phyloP scores from a whole-genome alignment of 352 stramenopile species.

The Aphanomyces stellatus region DNA sequence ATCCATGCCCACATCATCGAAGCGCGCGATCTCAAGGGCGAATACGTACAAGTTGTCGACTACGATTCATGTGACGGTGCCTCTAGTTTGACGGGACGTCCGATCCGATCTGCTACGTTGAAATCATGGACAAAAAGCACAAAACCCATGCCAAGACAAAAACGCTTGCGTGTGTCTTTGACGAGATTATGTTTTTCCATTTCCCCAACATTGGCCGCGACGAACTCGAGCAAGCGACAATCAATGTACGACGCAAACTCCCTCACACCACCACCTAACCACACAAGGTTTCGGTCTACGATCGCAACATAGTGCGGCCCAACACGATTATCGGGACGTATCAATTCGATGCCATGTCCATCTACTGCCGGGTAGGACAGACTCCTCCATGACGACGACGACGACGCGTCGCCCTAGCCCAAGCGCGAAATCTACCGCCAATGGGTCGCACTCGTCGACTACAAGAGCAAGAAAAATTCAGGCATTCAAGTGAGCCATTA shows the following conservation, averaged over 20 bases:
- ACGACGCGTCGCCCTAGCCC: conserved; percentile 26
- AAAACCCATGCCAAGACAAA: conserved; percentile 74
- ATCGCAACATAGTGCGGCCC: conserved; percentile 55
- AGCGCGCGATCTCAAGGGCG: conserved; percentile 77
- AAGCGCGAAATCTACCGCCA: conserved; percentile 84
- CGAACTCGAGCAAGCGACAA: conserved; percentile 52
- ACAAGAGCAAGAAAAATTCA: conserved; percentile 68
- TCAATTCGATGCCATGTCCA: conserved; percentile 67
- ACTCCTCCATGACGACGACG: background rate
- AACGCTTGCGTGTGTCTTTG: conserved; percentile 82
- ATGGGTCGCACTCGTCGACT: conserved; percentile 87
- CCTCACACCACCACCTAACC: no score
- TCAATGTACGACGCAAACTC: conserved; percentile 34
- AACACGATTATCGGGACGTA: conserved; percentile 84
- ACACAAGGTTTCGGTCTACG: conserved; percentile 61
- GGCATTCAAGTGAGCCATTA: conserved; percentile 55
- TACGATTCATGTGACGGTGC: background rate
- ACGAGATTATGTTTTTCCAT: conserved; percentile 88
- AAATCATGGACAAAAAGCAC: conserved; percentile 57
- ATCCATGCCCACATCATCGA: conserved; percentile 84
- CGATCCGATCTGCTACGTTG: conserved; percentile 82
- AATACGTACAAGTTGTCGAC: conserved; percentile 43
- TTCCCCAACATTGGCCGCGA: conserved; percentile 73
- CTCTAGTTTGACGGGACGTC: conserved; percentile 74
- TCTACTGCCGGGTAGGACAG: conserved; percentile 49